Percentiles rank a stretch among this genome's conserved stretches.
Conservation (phyloP, 1,284 basidiomycete genomes). For the Pisolithus thermaeus region DNA sequence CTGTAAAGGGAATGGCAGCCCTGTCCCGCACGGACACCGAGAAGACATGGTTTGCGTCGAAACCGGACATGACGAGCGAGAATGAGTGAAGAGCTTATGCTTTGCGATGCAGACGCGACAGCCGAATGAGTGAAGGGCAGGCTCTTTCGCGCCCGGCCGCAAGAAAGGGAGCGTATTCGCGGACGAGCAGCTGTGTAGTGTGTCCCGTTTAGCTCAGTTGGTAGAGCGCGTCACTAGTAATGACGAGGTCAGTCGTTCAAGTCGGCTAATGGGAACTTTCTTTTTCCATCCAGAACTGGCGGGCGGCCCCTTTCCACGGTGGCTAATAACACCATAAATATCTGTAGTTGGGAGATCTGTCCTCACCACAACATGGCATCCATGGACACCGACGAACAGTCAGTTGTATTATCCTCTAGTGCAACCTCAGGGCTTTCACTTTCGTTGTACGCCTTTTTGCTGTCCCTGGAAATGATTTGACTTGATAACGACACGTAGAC, state of each 20-base stretch:
- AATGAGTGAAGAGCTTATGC: constrained; percentile 11
- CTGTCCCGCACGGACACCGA: constrained; percentile 68
- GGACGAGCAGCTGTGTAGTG: too few species aligned
- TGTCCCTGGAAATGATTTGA: not conserved
- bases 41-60: constrained; percentile 75
- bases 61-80: constrained; percentile 49
- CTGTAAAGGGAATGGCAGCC: constrained; percentile 47
- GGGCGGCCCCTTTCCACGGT: not conserved
- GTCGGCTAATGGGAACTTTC: constrained; percentile 43
- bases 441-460: constrained; percentile 45
- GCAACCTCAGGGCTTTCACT: constrained; percentile 66
- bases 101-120: constrained; percentile 6
- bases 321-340: not conserved
- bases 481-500: constrained; percentile 46
- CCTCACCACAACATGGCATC: constrained; percentile 43
- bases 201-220: constrained; percentile 51
- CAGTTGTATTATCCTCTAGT: constrained; percentile 64
- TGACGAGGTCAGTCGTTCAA: constrained; percentile 50
- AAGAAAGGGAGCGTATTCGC: not conserved
- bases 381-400: constrained; percentile 73
- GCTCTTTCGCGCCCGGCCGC: constrained; percentile 35
- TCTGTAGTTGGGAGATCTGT: not conserved
- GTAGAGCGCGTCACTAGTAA: constrained; percentile 59
- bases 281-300: not conserved
- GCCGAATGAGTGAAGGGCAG: constrained; percentile 37